Evolutionary conservation across 2,329 filamentous ascomycete genomes (phyloP).

Genomic region (Sporothrix brasiliensis): DNA sequence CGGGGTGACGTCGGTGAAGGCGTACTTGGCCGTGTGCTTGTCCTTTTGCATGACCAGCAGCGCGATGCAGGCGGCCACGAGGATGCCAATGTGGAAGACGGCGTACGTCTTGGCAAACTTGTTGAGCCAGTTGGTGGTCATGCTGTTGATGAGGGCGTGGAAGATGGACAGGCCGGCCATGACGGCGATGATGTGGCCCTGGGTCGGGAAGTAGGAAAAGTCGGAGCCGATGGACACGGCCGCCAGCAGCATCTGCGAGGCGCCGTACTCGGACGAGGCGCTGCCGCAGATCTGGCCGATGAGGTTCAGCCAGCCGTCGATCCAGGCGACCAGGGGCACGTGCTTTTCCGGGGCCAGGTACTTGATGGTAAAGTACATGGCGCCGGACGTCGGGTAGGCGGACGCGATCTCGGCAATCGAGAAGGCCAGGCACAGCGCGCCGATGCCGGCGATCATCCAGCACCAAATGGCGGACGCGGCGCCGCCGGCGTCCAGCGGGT

Average conservation of each 20-base stretch:
- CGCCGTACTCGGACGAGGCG: constrained; percentile 61
- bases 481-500: constrained; percentile 57
- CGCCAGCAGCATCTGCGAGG: constrained; percentile 59
- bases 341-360: constrained; percentile 53
- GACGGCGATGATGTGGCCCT: constrained; percentile 54
- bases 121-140: constrained; percentile 61
- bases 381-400: constrained; percentile 58
- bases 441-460: constrained; percentile 60
- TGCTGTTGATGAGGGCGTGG: constrained; percentile 57
- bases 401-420: constrained; percentile 61
- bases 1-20: constrained; percentile 57
- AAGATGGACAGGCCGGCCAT: constrained; percentile 59
- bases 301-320: constrained; percentile 54
- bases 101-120: constrained; percentile 61
- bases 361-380: constrained; percentile 59
- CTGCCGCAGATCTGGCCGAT: constrained; percentile 58
- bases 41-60: constrained; percentile 54
- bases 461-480: constrained; percentile 59
- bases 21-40: constrained; percentile 56
- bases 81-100: constrained; percentile 57
- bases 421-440: constrained; percentile 58
- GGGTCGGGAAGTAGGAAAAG: constrained; percentile 52
- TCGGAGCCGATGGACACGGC: constrained; percentile 56
- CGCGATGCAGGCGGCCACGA: constrained; percentile 56
- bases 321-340: constrained; percentile 55